A percentile compares a stretch with the other conserved stretches of the same genome.
Conservation (phyloP, 2,329 filamentous ascomycete species). For the Monosporascus sp. region DNA sequence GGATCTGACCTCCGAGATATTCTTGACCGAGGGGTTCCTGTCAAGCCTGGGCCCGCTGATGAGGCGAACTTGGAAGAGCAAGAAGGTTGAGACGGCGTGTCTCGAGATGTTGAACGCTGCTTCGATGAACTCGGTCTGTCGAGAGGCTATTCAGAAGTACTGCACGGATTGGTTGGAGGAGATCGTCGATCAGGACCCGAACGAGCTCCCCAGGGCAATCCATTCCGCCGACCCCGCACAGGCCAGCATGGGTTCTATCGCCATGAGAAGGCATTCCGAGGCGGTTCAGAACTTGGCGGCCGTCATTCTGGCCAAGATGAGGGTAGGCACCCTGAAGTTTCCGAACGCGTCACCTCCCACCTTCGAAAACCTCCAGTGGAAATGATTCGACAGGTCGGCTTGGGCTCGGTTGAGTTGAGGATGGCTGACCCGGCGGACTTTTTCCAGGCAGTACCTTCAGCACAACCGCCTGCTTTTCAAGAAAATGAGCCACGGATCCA, state of each 20-base stretch:
- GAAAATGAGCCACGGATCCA: conserved; percentile 39
- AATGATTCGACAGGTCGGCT: conserved; percentile 15
- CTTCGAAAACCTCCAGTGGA: conserved; percentile 20
- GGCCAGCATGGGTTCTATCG: conserved; percentile 53
- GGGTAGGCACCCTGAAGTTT: conserved; percentile 42
- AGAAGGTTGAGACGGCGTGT: conserved; percentile 78
- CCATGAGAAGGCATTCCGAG: conserved; percentile 56
- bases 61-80: conserved; percentile 74
- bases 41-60: conserved; percentile 71
- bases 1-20: conserved; percentile 68
- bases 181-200: conserved; percentile 67
- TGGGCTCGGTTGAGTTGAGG: conserved; percentile 25
- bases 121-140: conserved; percentile 77
- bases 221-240: conserved; percentile 49
- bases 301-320: conserved; percentile 69
- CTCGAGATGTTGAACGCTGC: conserved; percentile 88
- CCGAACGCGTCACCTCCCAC: conserved; percentile 19
- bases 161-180: conserved; percentile 85
- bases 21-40: conserved; percentile 85
- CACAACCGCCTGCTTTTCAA: conserved; percentile 31
- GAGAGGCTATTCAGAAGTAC: conserved; percentile 78
- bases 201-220: conserved; percentile 45
- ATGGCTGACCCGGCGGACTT: conserved; percentile 39
- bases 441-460: conserved; percentile 49
- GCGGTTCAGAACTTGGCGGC: conserved; percentile 62